Conservation (phyloP, 192 early-diverging fungal genomes). For the Coemansia sp. region DNA sequence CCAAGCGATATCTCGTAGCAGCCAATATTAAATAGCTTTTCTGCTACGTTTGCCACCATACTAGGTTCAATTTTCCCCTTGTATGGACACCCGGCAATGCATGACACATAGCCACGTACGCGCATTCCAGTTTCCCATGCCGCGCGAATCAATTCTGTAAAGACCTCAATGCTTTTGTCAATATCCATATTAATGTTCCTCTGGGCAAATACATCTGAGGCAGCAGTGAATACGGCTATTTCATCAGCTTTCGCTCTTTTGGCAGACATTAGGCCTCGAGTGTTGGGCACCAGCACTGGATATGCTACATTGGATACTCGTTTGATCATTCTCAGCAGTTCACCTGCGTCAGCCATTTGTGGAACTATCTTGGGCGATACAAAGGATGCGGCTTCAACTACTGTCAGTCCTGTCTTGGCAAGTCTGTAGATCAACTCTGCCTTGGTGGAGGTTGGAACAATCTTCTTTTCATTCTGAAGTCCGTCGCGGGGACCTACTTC, state of each 20-base stretch:
- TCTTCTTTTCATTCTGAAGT: conserved; percentile 89
- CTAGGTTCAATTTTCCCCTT: conserved; percentile 72
- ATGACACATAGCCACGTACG: conserved; percentile 83
- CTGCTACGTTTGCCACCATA: conserved; percentile 70
- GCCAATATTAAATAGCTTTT: conserved; percentile 79
- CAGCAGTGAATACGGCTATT: conserved; percentile 89
- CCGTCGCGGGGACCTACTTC: conserved; percentile 97
- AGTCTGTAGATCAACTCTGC: conserved; percentile 85
- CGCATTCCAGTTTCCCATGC: conserved; percentile 64
- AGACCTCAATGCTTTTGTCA: conserved; percentile 73
- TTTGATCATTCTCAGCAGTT: conserved; percentile 71
- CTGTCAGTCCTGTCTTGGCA: conserved; percentile 72
- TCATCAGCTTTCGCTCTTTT: conserved; percentile 77
- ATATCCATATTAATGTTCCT: conserved; percentile 94
- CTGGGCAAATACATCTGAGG: conserved; percentile 78
- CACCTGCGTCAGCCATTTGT: conserved; percentile 83
- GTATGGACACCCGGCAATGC: conserved; percentile 93
- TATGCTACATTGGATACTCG: conserved; percentile 69
- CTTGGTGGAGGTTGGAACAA: conserved; percentile 80
- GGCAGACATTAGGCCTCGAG: conserved; percentile 80
- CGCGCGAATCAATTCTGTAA: conserved; percentile 62
- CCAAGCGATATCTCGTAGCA: conserved; percentile 97
- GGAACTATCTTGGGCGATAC: conserved; percentile 97
- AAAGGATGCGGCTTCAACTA: conserved; percentile 91
- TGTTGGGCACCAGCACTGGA: conserved; percentile 88